Base-by-base conservation (phyloP, 169 alveolate genomes). In the Eimeria necatrix region DNA sequence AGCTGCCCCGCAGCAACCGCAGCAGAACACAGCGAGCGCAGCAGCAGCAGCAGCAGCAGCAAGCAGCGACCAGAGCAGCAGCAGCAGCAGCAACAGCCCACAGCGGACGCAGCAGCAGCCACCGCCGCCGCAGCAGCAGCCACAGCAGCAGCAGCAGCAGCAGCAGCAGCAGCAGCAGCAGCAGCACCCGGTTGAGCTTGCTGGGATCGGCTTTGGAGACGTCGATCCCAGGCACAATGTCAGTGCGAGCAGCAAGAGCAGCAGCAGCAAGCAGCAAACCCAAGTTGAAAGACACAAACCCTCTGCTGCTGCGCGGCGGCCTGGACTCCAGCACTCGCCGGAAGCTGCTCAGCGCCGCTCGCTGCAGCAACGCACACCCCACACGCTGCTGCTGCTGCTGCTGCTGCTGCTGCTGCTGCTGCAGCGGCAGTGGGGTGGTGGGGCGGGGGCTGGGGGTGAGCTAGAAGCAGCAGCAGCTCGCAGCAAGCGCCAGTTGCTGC, bases 101-200 rank as follows among this genome's bases (percentile, higher is more conserved):
- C n/a, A n/a, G n/a, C n/a, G n/a, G n/a, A n/a, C n/a, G n/a, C n/a
- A n/a, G n/a, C n/a, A n/a, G n/a, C n/a, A n/a, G n/a, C n/a, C n/a
- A n/a, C n/a, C n/a, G n/a, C n/a, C n/a, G n/a, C n/a, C n/a, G n/a
- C n/a, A n/a, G n/a, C n/a, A n/a, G n/a, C n/a, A n/a, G n/a, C n/a
- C n/a, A n/a, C n/a, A n/a, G n/a, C n/a, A n/a, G n/a, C 20, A 8
- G 64, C 14, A 56, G 8, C 64, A 56, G 64, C 20, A 56, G 14
- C 64, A 8, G 20, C 14, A 56, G 64, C 20, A 56, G 64, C 64
- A 14, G 14, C 64, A 56, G 64, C 14, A 71, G 32, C 8, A 2
- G 46, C 2, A 32, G 52, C 56, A 70, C 94, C 32, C 84, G 59
- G 49, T 87, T 74, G 56, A 87, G 94, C 41, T 87, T 87, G 68